Evolutionary conservation across 176 grass and related monocot genomes (phyloP), one percentile per base, ranked within the genome.

Genomic region (Phoenix dactylifera): DNA sequence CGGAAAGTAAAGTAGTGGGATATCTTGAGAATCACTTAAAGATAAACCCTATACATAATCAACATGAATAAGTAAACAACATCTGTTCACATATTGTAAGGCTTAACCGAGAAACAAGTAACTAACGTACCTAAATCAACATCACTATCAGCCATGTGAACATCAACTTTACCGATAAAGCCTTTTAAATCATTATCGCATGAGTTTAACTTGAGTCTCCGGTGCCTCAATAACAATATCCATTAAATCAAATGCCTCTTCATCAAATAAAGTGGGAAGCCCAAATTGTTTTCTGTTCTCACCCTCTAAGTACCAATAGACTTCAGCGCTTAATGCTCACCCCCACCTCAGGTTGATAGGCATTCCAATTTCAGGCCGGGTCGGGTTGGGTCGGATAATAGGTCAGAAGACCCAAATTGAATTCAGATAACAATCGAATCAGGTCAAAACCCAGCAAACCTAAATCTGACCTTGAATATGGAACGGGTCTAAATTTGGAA

Each of bases 211-310:
- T 0, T 25, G 56, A 26, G 77, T 78, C 62, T 86, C 92, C 50
- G 83, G 78, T 7, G 84, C 80, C 59, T 76, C 77, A 58, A 90
- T 73, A 35, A 82, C 67, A 0, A 87, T 81, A 66, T 85, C 83
- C 75, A 97, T 90, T 19, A 70, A 74, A 32, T 57, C 50, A 49
- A 84, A 97, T 16, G 90, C 68, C 64, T 97, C 81, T 20, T 57
- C 61, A 62, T 85, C 80, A 62, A 97, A 85, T 25, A 62, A 58
- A 3, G 18, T 58, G 0, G 78, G 92, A 14, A 97, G 82, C 1
- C 81, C 84, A 0, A 77, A 75, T 23, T 70, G 82, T 65, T 78
- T 75, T 63, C 78, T 69, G 12, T 72, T 75, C 6, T 77, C 75
- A 10, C 63, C 29, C 59, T 68, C 55, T 75, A 77, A 77, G 53